A percentile compares a stretch with the other conserved stretches of the same genome.
These are phyloP conservation scores for Trifolium repens DNA, from an alignment of 306 rosid species.

Conservation along the genomic window DNA sequence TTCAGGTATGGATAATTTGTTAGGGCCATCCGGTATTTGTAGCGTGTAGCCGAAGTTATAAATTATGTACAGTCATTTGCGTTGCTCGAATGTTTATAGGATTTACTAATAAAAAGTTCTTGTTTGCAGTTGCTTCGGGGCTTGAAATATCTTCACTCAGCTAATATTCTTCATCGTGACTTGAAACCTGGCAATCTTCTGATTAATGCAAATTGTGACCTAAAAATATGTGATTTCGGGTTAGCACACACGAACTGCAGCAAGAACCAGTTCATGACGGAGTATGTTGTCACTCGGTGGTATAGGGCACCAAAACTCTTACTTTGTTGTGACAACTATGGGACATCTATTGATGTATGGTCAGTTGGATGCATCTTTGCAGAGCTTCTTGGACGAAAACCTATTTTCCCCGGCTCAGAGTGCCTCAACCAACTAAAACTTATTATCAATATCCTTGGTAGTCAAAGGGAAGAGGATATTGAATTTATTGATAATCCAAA, in stretches of 20 bases:
- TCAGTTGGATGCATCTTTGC: constrained; percentile 97
- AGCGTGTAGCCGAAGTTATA: background rate
- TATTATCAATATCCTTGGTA: constrained; percentile 82
- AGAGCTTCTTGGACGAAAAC: constrained; percentile 85
- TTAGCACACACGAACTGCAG: constrained; percentile 80
- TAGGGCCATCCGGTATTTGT: constrained; percentile 1
- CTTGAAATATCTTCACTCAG: constrained; percentile 90
- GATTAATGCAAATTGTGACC: constrained; percentile 90
- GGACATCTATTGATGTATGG: constrained; percentile 93
- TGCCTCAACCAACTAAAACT: constrained; percentile 88
- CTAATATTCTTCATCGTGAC: constrained; percentile 95
- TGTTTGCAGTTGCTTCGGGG: constrained; percentile 86
- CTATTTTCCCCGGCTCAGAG: constrained; percentile 86
- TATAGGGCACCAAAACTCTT: constrained; percentile 95
- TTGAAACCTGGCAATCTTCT: constrained; percentile 96
- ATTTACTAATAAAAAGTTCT: constrained; percentile 42
- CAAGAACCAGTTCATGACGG: constrained; percentile 93
- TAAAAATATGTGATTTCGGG: constrained; percentile 95
- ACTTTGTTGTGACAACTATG: constrained; percentile 92
- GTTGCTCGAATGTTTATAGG: constrained; percentile 37
- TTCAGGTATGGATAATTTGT: constrained; percentile 64
- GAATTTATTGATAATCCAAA: constrained; percentile 85
- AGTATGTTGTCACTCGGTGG: constrained; percentile 97
- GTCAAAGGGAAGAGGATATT: constrained; percentile 91
- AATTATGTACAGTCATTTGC: background rate